Conservation (phyloP, 139 green algal species). For the Auxenochlorella protothecoides region DNA sequence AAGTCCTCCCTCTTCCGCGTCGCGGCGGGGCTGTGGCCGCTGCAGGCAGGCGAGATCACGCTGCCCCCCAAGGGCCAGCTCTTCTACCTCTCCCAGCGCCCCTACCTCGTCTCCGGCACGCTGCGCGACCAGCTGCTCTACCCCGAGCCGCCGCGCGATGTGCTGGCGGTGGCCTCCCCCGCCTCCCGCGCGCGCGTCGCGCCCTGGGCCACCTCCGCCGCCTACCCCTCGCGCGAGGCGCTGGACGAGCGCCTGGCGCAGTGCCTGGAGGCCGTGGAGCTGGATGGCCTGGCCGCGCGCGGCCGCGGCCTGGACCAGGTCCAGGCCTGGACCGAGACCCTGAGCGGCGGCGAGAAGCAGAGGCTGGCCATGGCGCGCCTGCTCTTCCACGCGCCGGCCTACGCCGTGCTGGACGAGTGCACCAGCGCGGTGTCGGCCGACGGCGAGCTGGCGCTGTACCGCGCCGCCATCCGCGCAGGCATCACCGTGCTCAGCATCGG, state of each 20-base stretch:
- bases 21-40: conserved; percentile 79
- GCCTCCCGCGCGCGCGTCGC: conserved; percentile 6
- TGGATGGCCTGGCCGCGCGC: conserved; percentile 71
- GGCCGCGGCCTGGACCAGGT: conserved; percentile 46
- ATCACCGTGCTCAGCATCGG: conserved; percentile 88
- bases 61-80: conserved; percentile 40
- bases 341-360: conserved; percentile 85
- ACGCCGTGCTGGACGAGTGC: conserved; percentile 53
- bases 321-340: conserved; percentile 69
- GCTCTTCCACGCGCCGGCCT: conserved; percentile 66
- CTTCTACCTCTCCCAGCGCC: conserved; percentile 82
- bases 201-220: conserved; percentile 10
- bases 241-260: conserved; percentile 38
- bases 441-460: conserved; percentile 57
- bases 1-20: conserved; percentile 67
- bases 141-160: conserved; percentile 55
- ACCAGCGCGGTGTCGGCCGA: conserved; percentile 72
- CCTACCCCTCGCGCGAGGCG: conserved; percentile 12
- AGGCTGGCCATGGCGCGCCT: conserved; percentile 80
- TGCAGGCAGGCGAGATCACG: conserved; percentile 48
- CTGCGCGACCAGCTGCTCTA: conserved; percentile 87
- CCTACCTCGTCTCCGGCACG: conserved; percentile 69
- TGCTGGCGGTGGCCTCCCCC: conserved; percentile 33
- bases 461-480: conserved; percentile 42
- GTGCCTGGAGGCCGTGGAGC: conserved; percentile 69